Conservation (phyloP, 495 filamentous ascomycete genomes). For the Neurospora sp. region DNA sequence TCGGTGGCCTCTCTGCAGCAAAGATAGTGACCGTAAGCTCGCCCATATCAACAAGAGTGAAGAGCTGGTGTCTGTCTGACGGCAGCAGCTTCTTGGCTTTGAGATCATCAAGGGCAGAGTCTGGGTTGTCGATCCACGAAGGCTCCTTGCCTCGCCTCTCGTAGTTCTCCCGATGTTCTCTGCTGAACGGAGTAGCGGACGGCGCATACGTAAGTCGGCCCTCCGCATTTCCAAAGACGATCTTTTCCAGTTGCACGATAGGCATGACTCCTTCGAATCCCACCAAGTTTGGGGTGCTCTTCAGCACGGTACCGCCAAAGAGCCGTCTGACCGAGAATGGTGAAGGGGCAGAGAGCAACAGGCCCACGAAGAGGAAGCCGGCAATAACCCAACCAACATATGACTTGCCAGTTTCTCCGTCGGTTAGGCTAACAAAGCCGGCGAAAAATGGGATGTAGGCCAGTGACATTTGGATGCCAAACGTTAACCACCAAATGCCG, state of each 20-base stretch:
- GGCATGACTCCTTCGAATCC: slow-evolving; percentile 21
- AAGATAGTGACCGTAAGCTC: slow-evolving; percentile 29
- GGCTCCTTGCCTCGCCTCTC: not conserved
- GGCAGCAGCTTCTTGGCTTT: slow-evolving; percentile 3
- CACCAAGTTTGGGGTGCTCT: slow-evolving; percentile 8
- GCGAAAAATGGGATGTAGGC: slow-evolving; percentile 1
- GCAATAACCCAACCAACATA: slow-evolving; percentile 18
- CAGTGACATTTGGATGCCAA: slow-evolving; percentile 4
- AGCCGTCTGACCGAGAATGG: not conserved
- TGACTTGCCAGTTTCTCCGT: slow-evolving; percentile 13
- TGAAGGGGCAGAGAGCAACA: not conserved
- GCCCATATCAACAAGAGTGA: slow-evolving; percentile 31
- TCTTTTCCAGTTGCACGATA: slow-evolving; percentile 2
- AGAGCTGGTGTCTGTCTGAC: slow-evolving; percentile 8
- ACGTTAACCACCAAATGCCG: not conserved
- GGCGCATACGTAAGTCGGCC: not conserved
- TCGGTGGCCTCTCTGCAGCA: slow-evolving; percentile 23
- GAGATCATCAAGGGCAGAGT: not conserved
- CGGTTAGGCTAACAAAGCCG: slow-evolving; percentile 16
- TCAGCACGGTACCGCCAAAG: not conserved
- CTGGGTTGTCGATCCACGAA: not conserved
- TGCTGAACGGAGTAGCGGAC: not conserved
- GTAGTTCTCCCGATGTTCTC: not conserved
- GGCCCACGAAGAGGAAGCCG: slow-evolving; percentile 7
- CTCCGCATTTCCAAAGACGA: not conserved